Base-by-base conservation (phyloP, 257 asterid species). In the Rehmannia glutinosa region DNA sequence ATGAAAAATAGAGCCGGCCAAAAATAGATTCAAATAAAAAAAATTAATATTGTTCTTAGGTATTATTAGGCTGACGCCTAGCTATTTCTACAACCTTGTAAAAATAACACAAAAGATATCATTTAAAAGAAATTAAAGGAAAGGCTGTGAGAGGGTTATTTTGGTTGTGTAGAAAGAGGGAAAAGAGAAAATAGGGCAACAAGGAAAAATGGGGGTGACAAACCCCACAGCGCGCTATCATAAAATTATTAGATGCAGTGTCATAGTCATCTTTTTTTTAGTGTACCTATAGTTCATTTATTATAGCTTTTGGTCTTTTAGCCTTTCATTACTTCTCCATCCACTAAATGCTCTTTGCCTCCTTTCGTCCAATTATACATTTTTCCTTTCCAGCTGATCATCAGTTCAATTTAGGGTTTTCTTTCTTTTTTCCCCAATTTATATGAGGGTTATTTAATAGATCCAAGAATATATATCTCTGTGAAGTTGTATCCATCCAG, bases 291-390 rank as follows among this genome's bases (percentile, higher is more conserved):
- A n/a, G n/a, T 62, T 64, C 86, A 79, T 79, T 81, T 84, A 81
- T 87, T 84, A 81, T 70, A 42, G 59, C 73, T 38, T 63, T 75
- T 69, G 83, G 87, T 84, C 90, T 82, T 74, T 90, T 78, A 80
- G 36, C 88, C 8, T 7, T 82, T 85, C 91, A 80, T 82, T 85
- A 92, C 75, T 80, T 78, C 86, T 83, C 79, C 90, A 77, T 83
- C 80, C 77, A 85, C 89, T 80, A 82, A 89, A 75, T 71, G 73
- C 86, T 78, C 84, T 77, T 77, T 79, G 84, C 80, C 79, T 65
- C 39, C 45, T 68, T 59, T 61, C 69, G 46, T 62, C 66, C 50
- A 77, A 52, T 58, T 46, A 21, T 30, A 16, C 38, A 52, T 38
- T 15, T 10, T 16, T 21, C 45, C 49, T 50, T 51, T 30, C 36